A percentile compares a stretch with the other conserved stretches of the same genome.
phyloP scores from a whole-genome alignment of 352 stramenopile genomes.

The Globisporangium megalacanthum region DNA sequence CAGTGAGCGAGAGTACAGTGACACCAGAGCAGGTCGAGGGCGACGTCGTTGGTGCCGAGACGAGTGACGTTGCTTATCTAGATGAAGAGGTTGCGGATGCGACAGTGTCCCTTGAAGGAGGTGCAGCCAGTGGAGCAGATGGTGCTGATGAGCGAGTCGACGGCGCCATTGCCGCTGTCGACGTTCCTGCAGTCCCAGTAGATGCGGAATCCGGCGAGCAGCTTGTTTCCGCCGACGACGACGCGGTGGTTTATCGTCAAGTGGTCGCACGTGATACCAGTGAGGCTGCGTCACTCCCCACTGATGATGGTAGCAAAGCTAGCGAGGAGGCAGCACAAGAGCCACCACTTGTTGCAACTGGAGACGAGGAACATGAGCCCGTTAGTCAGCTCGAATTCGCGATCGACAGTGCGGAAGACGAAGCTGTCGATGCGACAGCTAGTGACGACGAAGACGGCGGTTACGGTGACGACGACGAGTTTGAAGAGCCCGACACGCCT shows the following conservation, averaged over 20 bases:
- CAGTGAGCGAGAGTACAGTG: not conserved
- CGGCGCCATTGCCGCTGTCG: not conserved
- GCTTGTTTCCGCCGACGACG: no score
- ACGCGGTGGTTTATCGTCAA: no score
- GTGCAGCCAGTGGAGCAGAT: not conserved
- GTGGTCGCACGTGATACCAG: no score
- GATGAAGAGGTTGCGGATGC: not conserved
- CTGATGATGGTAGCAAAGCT: no score
- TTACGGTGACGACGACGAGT: constrained; percentile 2
- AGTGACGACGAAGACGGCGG: not conserved
- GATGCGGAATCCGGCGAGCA: no score
- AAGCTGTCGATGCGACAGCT: not conserved
- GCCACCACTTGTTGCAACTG: no score
- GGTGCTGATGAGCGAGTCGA: not conserved
- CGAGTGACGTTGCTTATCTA: not conserved
- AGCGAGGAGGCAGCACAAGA: no score
- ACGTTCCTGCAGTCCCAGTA: not conserved
- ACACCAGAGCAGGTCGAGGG: no score
- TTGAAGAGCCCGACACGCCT: not conserved
- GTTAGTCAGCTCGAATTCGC: no score
- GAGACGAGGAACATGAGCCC: no score
- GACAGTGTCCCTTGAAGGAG: not conserved
- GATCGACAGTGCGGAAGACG: not conserved
- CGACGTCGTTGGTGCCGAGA: not conserved
- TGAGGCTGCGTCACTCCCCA: no score